These are phyloP conservation scores for Linnemannia exigua DNA, from an alignment of 192 early-diverging fungal species.

Conservation along the genomic window DNA sequence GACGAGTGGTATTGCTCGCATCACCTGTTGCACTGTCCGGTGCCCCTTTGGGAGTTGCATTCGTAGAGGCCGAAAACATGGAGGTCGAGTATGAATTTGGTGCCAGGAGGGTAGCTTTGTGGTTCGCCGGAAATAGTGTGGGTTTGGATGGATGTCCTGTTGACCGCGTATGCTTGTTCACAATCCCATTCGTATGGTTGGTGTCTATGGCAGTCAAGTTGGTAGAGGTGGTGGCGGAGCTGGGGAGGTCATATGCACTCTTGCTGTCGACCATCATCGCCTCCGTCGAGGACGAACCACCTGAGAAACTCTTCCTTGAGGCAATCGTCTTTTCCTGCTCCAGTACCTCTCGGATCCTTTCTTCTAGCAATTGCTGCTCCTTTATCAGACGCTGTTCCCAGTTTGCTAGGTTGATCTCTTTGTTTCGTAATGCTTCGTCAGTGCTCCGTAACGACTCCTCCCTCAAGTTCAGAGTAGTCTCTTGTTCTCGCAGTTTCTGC, in stretches of 20 bases:
- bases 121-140: neutral
- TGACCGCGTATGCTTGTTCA: neutral
- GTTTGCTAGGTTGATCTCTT: constrained; percentile 2
- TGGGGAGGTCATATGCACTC: neutral
- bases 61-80: neutral
- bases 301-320: neutral
- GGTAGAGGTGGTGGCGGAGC: neutral
- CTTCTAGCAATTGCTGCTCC: constrained; percentile 32
- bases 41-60: constrained; percentile 12
- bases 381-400: constrained; percentile 12
- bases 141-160: neutral
- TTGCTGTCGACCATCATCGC: constrained; percentile 14
- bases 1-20: neutral
- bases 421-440: neutral
- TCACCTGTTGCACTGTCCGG: neutral
- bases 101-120: neutral
- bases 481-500: constrained; percentile 37
- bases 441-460: constrained; percentile 21
- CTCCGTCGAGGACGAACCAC: neutral
- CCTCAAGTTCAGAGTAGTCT: constrained; percentile 14
- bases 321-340: neutral
- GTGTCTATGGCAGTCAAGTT: neutral
- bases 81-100: neutral
- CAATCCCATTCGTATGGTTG: neutral
- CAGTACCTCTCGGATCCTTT: constrained; percentile 8